Evolutionary conservation across 352 stramenopile genomes (phyloP), one percentile per base, ranked within the genome.

Genomic region (Globisporangium orthogonon): DNA sequence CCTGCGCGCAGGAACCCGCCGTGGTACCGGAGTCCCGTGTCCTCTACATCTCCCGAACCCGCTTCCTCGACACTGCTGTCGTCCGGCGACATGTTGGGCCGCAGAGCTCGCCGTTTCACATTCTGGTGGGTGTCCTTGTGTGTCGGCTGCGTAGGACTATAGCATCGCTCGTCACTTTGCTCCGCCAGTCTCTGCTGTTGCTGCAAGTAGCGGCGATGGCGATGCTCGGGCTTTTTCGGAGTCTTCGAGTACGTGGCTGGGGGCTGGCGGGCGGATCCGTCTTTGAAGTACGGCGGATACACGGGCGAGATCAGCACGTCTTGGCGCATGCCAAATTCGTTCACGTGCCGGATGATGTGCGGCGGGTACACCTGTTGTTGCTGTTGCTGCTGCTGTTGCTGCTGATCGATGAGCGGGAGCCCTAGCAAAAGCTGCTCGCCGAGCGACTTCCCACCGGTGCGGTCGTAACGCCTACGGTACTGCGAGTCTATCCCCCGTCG

Each of bases 301-400:
- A 73, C 63, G 1, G 80, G 70, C 1, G 80, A 88, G 18, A 88
- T 51, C 6, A 88, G 69, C 13, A 90, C 68, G 50, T 79, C 68
- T 43, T 90, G 77, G 1, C 61, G 68, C 9, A 44, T 73, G 7
- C 80, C 80, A 45, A 88, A 88, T 56, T 88, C 77, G 60, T 90
- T 90, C 56, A 82, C 70, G 31, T 88, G 77, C 31, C 70, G 72
- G 23, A 88, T 62, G 14, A 90, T 73, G 33, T 86, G 71, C 7
- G 72, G 56, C 7, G 62, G 46, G 2, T 35, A 52, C 0, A 7
- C 15, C 7, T 40, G 14, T 15, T 29, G 37, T 15, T 29, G 37
- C 6, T 46, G n/a, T 2, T 30, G 35, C 15, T 29, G 54, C 7
- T 7, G 45, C 37, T 28, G 17, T 9, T 50, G 49, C 30, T 50